phyloP scores from a whole-genome alignment of 2,329 filamentous ascomycete species.

The Epichloe elymi region DNA sequence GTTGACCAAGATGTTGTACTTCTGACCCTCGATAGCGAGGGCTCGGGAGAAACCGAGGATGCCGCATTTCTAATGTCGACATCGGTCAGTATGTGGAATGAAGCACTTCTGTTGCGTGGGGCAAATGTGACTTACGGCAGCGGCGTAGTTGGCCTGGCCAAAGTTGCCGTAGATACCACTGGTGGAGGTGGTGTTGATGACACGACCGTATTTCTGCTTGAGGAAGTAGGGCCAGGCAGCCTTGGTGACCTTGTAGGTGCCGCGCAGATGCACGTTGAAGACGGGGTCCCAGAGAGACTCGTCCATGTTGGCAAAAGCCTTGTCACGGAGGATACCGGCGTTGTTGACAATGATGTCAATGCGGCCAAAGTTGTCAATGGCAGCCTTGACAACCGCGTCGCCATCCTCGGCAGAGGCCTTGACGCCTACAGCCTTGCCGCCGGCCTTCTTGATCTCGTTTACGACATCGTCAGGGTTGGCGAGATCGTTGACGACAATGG shows the following conservation, averaged over 20 bases:
- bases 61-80: constrained; percentile 55
- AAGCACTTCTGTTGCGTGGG: too few species aligned
- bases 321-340: constrained; percentile 92
- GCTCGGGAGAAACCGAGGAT: constrained; percentile 93
- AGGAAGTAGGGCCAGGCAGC: constrained; percentile 96
- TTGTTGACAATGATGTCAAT: constrained; percentile 97
- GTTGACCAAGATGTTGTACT: constrained; percentile 98
- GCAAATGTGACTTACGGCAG: constrained; percentile 47
- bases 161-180: constrained; percentile 99
- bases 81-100: background rate
- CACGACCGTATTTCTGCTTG: constrained; percentile 96
- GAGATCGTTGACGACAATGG: constrained; percentile 92
- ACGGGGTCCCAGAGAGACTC: constrained; percentile 89
- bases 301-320: constrained; percentile 96
- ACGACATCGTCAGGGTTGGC: constrained; percentile 83
- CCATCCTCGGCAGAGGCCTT: constrained; percentile 92
- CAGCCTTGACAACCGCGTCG: constrained; percentile 78
- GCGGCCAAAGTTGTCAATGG: constrained; percentile 86
- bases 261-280: constrained; percentile 80
- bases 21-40: constrained; percentile 80
- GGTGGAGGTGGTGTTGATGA: constrained; percentile 93
- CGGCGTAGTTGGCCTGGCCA: constrained; percentile 93
- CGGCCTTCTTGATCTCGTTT: constrained; percentile 78
- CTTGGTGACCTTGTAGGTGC: constrained; percentile 94
- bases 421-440: constrained; percentile 82